phyloP scores from a whole-genome alignment of 306 rosid genomes.

The Gynostemma pentaphyllum region DNA sequence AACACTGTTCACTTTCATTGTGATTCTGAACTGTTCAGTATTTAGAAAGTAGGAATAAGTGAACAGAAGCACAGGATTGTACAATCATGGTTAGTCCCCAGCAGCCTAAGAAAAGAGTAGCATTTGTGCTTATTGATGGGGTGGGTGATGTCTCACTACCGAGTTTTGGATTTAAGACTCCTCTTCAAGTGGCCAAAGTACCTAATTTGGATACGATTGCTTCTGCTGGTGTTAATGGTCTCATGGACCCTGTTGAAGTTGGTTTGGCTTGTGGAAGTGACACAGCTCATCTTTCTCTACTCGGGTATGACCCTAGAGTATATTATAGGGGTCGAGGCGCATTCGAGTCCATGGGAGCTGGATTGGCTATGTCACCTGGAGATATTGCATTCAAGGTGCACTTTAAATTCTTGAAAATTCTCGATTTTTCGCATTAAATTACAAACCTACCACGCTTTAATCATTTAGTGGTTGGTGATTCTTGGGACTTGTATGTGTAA shows the following conservation, averaged over 20 bases:
- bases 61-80: neutral
- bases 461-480: neutral
- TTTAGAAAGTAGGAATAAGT: neutral
- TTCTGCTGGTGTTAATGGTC: slow-evolving; percentile 81
- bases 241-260: slow-evolving; percentile 97
- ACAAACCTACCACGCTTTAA: neutral
- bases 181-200: slow-evolving; percentile 72
- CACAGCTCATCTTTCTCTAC: slow-evolving; percentile 90
- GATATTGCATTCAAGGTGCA: slow-evolving; percentile 90
- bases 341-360: slow-evolving; percentile 98
- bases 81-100: slow-evolving; percentile 36
- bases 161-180: slow-evolving; percentile 63
- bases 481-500: neutral
- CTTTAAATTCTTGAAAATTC: neutral
- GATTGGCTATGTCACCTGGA: slow-evolving; percentile 96
- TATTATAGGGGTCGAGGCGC: slow-evolving; percentile 95
- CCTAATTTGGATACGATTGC: slow-evolving; percentile 82
- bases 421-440: neutral
- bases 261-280: slow-evolving; percentile 98
- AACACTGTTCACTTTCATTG: neutral
- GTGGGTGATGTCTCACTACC: slow-evolving; percentile 89
- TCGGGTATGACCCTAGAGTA: slow-evolving; percentile 84
- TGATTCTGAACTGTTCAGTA: neutral
- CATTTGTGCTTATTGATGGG: slow-evolving; percentile 93
- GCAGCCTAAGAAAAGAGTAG: slow-evolving; percentile 71